Percentiles rank a stretch among this genome's conserved stretches.
Evolutionary conservation across 148 eudicot genomes (phyloP).

Genomic region (Silene conica): DNA sequence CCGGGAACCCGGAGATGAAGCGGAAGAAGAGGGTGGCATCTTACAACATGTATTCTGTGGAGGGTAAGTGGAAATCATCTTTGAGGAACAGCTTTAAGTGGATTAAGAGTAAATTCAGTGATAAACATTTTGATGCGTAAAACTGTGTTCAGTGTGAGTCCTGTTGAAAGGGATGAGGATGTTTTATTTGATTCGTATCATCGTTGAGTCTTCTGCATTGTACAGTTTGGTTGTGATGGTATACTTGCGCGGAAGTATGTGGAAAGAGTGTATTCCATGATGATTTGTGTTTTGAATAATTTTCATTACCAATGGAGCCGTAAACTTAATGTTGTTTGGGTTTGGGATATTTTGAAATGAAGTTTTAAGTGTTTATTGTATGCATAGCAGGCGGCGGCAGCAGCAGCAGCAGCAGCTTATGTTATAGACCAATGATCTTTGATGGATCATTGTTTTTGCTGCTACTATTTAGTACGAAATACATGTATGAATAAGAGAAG

Average conservation of each 20-base stretch:
- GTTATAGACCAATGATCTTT: too few relatives aligned
- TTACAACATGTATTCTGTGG: slow-evolving; percentile 69
- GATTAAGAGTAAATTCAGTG: slow-evolving; percentile 75
- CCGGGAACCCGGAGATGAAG: slow-evolving; percentile 60
- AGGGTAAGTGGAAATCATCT: slow-evolving; percentile 84
- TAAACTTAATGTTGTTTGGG: background rate
- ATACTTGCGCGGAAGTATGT: background rate
- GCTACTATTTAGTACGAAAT: too few relatives aligned
- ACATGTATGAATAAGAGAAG: too few relatives aligned
- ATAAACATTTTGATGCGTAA: slow-evolving; percentile 32
- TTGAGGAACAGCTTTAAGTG: slow-evolving; percentile 77
- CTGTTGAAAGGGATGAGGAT: background rate
- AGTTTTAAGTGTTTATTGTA: too few relatives aligned
- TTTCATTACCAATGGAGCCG: background rate
- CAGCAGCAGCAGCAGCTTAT: too few relatives aligned
- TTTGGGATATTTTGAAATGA: background rate
- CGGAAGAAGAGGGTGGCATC: slow-evolving; percentile 88
- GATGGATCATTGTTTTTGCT: too few relatives aligned
- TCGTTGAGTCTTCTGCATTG: background rate
- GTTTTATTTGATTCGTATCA: background rate
- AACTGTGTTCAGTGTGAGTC: background rate
- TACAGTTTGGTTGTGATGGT: background rate
- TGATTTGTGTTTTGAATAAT: background rate
- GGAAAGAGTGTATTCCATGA: background rate
- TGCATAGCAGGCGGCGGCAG: too few relatives aligned